Base-by-base conservation (phyloP, 768 basidiomycete species). In the Boletales sp. region DNA sequence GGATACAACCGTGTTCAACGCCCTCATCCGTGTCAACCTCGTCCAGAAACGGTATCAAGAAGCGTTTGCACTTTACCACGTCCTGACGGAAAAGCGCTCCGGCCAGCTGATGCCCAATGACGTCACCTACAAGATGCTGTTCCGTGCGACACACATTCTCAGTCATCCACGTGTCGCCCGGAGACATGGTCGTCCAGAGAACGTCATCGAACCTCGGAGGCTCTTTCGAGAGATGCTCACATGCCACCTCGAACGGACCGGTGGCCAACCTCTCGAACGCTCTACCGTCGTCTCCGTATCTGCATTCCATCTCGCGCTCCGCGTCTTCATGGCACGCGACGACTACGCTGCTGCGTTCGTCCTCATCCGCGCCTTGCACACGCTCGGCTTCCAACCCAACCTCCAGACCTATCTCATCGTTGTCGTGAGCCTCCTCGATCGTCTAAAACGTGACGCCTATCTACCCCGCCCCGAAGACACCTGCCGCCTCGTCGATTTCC, bases 331-430 rank as follows among this genome's bases (percentile, higher is more conserved):
- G 47, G 60, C 59, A 0, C 57, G 63, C 10, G 63, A 65, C 3
- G 82, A 82, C 62, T 82, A 78, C 50, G 61, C 75, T 11, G 81
- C 69, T 1, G 79, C 77, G 1, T 71, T 71, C 53, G 57, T 76
- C 41, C 64, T 64, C 15, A 49, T 82, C 9, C 65, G 62, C 19
- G 54, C 70, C 9, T 67, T 73, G 48, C 35, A 41, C 14, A 43
- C 51, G 0, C 61, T 71, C 32, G 59, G 62, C 2, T 58, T 75
- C 12, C 55, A 56, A 1, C 57, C 73, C 12, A 70, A 68, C 31
- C 55, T 69, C 8, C 65, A 62, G 38, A 72, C 71, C 2, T 80
- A 79, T 53, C 66, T 65, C 36, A 62, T 70, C 14, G 66, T 78
- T 31, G 11, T 77, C 31, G 68, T 71, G 6, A 70, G 66, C 46